Evolutionary conservation across 2,329 filamentous ascomycete species (phyloP), one percentile per base, ranked within the genome.

Genomic region (Blastomyces percursus): DNA sequence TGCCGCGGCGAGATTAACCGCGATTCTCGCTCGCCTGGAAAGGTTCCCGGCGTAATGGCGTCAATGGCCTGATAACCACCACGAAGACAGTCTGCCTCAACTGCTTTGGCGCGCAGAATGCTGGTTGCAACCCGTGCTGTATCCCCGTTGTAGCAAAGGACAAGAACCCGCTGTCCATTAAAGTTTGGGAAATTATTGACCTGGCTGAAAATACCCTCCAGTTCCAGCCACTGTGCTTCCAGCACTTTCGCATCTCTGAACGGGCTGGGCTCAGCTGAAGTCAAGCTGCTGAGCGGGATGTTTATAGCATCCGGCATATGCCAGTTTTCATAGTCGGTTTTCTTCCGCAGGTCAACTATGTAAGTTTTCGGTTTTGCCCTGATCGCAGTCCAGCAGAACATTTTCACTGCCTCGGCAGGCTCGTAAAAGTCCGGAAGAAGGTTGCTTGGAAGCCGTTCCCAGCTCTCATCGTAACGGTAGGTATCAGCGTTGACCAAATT

Each of bases 61-160:
- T 21, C 16, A 30, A 58, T 16, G 14, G 52, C 61, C 27, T 44
- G 27, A 59, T 58, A 64, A 2, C 81, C 81, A 9, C 78, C 80
- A 27, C 73, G 71, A 27, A 83, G 66, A 66, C 78, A 81, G 51
- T 78, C 76, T 0, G 80, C 79, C 62, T 76, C 74, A 30, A 78
- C 72, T 0, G 78, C 80, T 65, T 80, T 81, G 0, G 79, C 80
- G 5, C 81, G 74, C 57, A 84, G 68, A 2, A 84, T 76, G 61
- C 81, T 83, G 2, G 80, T 80, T 2, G 81, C 82, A 5, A 84
- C 76, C 0, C 82, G 75, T 4, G 82, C 76, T 38, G 78, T 80
- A 63, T 85, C 81, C 2, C 82, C 82, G 56, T 82, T 74, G 60
- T 84, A 83, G 68, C 82, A 84, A 11, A 82, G 68, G 11, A 83